Percentiles rank a stretch among this genome's conserved stretches.
Evolutionary conservation across 306 rosid species (phyloP).

Genomic region (Ceratonia siliqua): DNA sequence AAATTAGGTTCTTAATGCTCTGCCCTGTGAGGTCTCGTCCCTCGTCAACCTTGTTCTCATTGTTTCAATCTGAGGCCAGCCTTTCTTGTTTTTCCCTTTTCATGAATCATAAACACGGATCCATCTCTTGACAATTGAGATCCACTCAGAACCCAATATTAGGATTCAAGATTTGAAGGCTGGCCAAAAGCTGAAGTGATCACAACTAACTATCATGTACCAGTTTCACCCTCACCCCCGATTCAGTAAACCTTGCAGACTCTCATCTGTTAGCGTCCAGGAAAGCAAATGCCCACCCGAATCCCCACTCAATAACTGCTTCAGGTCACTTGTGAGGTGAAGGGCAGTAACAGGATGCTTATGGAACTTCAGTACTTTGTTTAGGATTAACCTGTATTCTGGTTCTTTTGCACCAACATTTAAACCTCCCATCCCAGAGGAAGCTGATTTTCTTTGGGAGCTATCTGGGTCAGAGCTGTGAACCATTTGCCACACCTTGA

Average conservation of each 20-base stretch:
- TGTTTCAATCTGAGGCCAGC: slow-evolving; percentile 56
- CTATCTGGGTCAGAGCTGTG: slow-evolving; percentile 61
- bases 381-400: slow-evolving; percentile 79
- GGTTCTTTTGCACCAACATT: slow-evolving; percentile 59
- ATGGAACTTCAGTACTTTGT: slow-evolving; percentile 83
- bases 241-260: slow-evolving; percentile 63
- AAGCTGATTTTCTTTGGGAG: slow-evolving; percentile 60
- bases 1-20: slow-evolving; percentile 30
- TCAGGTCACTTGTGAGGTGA: slow-evolving; percentile 74
- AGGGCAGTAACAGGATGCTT: slow-evolving; percentile 92
- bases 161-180: slow-evolving; percentile 47
- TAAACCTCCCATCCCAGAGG: slow-evolving; percentile 50
- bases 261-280: slow-evolving; percentile 89
- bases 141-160: slow-evolving; percentile 39
- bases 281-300: slow-evolving; percentile 82
- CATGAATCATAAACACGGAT: slow-evolving; percentile 34
- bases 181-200: slow-evolving; percentile 51
- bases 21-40: slow-evolving; percentile 25
- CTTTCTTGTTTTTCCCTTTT: slow-evolving; percentile 40
- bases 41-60: slow-evolving; percentile 38
- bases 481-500: slow-evolving; percentile 98
- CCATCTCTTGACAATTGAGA: slow-evolving; percentile 30
- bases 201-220: slow-evolving; percentile 34
- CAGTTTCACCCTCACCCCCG: slow-evolving; percentile 86
- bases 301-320: slow-evolving; percentile 94